A percentile compares a stretch with the other conserved stretches of the same genome.
Conservation (phyloP, 768 basidiomycete species). For the Suillus fuscotomentosus region DNA sequence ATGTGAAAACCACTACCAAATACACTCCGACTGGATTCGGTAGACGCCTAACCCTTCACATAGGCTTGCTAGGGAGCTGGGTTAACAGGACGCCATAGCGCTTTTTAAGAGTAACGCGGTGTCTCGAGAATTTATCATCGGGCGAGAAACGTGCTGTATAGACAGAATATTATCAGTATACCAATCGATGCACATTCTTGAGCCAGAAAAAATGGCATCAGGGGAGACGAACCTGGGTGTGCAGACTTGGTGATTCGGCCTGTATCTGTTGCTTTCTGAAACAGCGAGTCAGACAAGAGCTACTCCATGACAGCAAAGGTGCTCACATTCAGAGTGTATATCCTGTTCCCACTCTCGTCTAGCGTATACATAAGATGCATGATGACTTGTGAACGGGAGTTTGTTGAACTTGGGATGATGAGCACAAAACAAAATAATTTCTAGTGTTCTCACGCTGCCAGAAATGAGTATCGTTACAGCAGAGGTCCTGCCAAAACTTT, state of each 20-base stretch:
- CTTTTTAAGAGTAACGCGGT: constrained; percentile 96
- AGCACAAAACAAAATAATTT: not conserved
- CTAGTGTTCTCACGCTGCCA: too few species aligned
- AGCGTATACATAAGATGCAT: constrained; percentile 99
- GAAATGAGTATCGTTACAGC: too few species aligned
- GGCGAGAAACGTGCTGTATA: constrained; percentile 91
- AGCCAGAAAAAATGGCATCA: not conserved
- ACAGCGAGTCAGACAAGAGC: constrained; percentile 4
- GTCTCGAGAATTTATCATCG: constrained; percentile 98
- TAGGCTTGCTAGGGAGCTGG: constrained; percentile 84
- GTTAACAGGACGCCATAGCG: constrained; percentile 87
- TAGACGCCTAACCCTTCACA: not conserved
- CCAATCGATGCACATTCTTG: not conserved
- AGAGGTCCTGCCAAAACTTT: too few species aligned
- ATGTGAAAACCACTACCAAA: too few species aligned
- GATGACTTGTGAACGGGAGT: constrained; percentile 3
- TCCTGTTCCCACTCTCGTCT: constrained; percentile 71
- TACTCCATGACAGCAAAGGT: not conserved
- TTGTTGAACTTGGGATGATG: not conserved
- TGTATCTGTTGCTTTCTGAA: constrained; percentile 78
- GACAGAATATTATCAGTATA: not conserved
- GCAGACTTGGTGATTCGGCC: constrained; percentile 93
- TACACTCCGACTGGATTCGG: too few species aligned
- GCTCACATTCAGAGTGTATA: constrained; percentile 90
- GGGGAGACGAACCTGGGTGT: constrained; percentile 75